Conservation (phyloP, 2,329 filamentous ascomycete genomes). For the Cercospora sp. region DNA sequence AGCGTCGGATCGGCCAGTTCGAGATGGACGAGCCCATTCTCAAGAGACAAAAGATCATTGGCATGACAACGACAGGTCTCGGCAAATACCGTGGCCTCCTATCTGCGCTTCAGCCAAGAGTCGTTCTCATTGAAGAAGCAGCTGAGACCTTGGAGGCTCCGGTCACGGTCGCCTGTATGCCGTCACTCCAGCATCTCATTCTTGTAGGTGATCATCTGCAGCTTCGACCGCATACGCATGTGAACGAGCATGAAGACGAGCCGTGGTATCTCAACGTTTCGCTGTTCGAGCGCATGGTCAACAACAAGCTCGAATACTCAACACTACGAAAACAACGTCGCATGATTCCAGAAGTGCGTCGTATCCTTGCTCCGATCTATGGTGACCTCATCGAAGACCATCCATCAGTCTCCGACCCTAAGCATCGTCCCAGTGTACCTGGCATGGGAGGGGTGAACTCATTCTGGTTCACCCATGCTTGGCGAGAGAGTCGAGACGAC, state of each 20-base stretch:
- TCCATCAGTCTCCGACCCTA: conserved; percentile 50
- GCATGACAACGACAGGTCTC: conserved; percentile 76
- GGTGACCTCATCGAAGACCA: conserved; percentile 59
- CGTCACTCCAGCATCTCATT: conserved; percentile 64
- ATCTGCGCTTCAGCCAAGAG: conserved; percentile 63
- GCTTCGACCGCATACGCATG: conserved; percentile 64
- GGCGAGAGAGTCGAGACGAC: conserved; percentile 64
- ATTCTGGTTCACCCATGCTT: conserved; percentile 65
- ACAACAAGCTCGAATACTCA: conserved; percentile 62
- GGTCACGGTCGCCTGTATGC: conserved; percentile 60
- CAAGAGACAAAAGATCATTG: conserved; percentile 60
- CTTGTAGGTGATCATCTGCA: conserved; percentile 81
- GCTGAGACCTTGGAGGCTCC: conserved; percentile 72
- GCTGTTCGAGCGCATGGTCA: conserved; percentile 77
- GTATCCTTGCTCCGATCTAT: conserved; percentile 64
- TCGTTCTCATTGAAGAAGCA: conserved; percentile 77
- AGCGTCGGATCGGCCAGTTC: conserved; percentile 60
- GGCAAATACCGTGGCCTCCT: conserved; percentile 77
- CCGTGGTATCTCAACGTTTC: conserved; percentile 72
- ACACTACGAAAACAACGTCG: conserved; percentile 69
- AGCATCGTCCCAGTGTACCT: conserved; percentile 54
- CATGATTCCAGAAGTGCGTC: conserved; percentile 69
- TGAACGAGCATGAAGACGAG: conserved; percentile 57
- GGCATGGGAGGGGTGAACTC: conserved; percentile 64
- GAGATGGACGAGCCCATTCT: conserved; percentile 63